Evolutionary conservation across 352 stramenopile genomes (phyloP), one percentile per base, ranked within the genome.

Genomic region (Pythium rhizo-oryzae): DNA sequence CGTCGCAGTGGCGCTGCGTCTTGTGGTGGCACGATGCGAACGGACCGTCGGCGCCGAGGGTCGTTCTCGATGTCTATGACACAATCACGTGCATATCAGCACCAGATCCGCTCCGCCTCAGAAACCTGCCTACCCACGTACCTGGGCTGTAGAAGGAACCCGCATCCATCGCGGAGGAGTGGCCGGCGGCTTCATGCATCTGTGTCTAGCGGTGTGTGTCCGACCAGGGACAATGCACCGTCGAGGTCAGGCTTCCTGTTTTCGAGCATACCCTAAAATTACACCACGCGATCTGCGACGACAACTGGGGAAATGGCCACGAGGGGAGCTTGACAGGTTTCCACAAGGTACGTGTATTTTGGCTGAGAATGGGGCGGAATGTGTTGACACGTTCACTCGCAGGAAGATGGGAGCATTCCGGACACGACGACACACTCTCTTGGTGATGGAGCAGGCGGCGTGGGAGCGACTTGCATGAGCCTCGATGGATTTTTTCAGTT

Each of bases 401-500:
- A 16, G 37, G 37, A 43, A 18, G 37, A 18, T 11, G 37, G 9
- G 37, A 11, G 37, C 9, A 18, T 4, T 43, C 37, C 37, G 15
- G 37, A 43, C 37, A 18, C 11, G 37, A 12, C 37, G 37, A 18
- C 9, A 18, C 9, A 18, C 9, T 9, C 11, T 18, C 11, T 9
- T 18, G 37, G 37, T 43, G 37, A 9, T 33, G 28, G 28, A 33
- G 28, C 28, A 33, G 28, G 28, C 28, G 28, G 28, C 28, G 28
- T 33, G 28, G 28, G 28, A 50, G 44, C 47, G 47, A 49, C 30
- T 21, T 59, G 19, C 4, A 35, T 60, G 37, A 18, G 9, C 13
- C 16, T 44, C 35, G 21, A 33, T 16, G 59, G 46, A 30, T 50
- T 66, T 59, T 37, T 61, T 51, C 46, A 43, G 54, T 71, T 71